Evolutionary conservation across 306 rosid species (phyloP).

Genomic region (Geum urbanum): DNA sequence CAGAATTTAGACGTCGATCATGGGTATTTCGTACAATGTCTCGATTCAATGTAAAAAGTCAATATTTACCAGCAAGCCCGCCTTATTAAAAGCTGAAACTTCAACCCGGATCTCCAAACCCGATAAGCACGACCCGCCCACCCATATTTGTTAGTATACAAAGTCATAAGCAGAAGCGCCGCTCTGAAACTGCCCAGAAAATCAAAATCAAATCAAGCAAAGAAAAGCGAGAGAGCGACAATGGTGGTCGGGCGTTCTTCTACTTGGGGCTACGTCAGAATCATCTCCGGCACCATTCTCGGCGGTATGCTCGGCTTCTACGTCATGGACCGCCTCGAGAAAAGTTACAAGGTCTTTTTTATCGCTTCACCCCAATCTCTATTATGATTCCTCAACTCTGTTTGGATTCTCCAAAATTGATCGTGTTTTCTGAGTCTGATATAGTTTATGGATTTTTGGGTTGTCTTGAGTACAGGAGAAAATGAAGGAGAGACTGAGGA

Average conservation of each 20-base stretch:
- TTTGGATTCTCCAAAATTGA: conserved; percentile 2
- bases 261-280: conserved; percentile 69
- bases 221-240: conserved; percentile 17
- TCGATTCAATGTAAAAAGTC: too few species aligned
- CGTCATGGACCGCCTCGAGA: conserved; percentile 72
- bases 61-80: neutral
- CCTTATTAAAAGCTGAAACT: neutral
- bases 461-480: conserved; percentile 51
- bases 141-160: neutral
- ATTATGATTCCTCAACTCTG: neutral
- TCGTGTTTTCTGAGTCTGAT: neutral
- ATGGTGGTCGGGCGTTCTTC: conserved; percentile 37
- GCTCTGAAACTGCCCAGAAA: too few species aligned
- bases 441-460: neutral
- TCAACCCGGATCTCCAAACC: neutral
- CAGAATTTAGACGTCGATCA: too few species aligned
- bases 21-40: too few species aligned
- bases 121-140: neutral
- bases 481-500: conserved; percentile 60
- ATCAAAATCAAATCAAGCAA: neutral
- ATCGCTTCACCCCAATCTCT: neutral
- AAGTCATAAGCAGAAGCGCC: neutral
- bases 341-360: conserved; percentile 55
- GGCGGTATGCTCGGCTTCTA: conserved; percentile 87
- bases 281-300: conserved; percentile 61